These are phyloP conservation scores for Lunularia cruciata DNA, from an alignment of 225 moss, liverwort and hornwort genomes.

Conservation along the genomic window DNA sequence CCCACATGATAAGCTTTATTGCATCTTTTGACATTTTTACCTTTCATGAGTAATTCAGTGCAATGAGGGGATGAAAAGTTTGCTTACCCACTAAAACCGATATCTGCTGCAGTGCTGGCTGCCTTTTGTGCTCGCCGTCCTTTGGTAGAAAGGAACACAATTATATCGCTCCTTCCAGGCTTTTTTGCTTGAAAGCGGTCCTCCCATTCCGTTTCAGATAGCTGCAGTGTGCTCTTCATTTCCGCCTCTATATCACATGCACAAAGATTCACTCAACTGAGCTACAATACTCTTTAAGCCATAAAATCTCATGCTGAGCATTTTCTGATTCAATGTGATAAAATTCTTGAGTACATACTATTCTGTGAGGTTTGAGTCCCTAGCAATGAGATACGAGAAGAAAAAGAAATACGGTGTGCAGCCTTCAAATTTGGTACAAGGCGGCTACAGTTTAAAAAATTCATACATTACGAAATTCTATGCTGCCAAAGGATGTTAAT, in stretches of 20 bases:
- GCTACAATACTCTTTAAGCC: not conserved
- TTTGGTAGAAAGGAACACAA: conserved; percentile 79
- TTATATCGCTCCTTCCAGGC: conserved; percentile 61
- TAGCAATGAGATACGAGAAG: too few relatives aligned
- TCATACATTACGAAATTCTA: too few relatives aligned
- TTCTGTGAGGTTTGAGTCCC: too few relatives aligned
- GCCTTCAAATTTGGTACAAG: too few relatives aligned
- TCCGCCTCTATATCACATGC: conserved; percentile 56
- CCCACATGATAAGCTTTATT: too few relatives aligned
- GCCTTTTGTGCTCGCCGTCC: conserved; percentile 78
- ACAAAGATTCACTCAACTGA: not conserved
- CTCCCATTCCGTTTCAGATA: conserved; percentile 67
- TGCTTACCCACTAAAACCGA: conserved; percentile 85
- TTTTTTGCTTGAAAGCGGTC: conserved; percentile 58
- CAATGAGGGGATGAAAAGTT: conserved; percentile 26
- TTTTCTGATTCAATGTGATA: too few relatives aligned
- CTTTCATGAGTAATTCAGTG: conserved; percentile 1
- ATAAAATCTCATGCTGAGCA: too few relatives aligned
- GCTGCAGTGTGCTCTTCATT: conserved; percentile 60
- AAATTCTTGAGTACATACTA: too few relatives aligned
- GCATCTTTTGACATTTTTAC: too few relatives aligned
- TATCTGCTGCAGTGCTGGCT: conserved; percentile 72
- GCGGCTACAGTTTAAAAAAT: too few relatives aligned
- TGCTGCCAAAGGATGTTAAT: too few relatives aligned
- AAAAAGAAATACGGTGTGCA: too few relatives aligned